Percentiles rank a stretch among this genome's conserved stretches.
phyloP scores from a whole-genome alignment of 2,329 filamentous ascomycete genomes.

The Leptographium radiaticola region DNA sequence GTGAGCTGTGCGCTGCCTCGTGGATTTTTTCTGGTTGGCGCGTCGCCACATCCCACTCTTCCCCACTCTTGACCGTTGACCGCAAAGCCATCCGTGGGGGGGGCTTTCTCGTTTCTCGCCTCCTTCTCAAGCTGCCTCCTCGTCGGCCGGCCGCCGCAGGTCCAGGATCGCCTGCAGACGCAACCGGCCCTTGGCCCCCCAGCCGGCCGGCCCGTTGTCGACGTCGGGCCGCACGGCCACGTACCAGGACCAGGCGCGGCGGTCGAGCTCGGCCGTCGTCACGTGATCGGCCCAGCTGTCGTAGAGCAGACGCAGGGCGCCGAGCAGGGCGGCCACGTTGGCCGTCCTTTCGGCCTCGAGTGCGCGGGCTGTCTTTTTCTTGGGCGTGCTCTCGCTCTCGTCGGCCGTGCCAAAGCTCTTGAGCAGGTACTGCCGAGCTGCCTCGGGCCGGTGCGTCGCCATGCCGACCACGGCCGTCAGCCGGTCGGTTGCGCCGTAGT shows the following conservation, averaged over 20 bases:
- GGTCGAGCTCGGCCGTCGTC: constrained; percentile 53
- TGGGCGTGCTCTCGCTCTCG: constrained; percentile 14
- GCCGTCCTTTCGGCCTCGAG: constrained; percentile 49
- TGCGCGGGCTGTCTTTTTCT: constrained; percentile 39
- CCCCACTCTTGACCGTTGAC: not conserved
- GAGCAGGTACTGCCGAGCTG: constrained; percentile 45
- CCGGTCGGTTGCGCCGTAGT: constrained; percentile 6
- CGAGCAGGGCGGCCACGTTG: constrained; percentile 57
- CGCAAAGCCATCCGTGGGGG: too few species aligned
- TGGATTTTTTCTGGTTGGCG: too few species aligned
- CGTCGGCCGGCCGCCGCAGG: constrained; percentile 27
- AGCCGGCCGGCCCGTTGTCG: constrained; percentile 59
- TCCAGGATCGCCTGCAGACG: constrained; percentile 53
- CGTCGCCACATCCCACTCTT: not conserved
- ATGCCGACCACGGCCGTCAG: constrained; percentile 35
- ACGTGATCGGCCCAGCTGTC: constrained; percentile 60
- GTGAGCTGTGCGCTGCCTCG: too few species aligned
- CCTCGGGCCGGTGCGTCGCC: constrained; percentile 62
- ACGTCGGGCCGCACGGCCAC: constrained; percentile 63
- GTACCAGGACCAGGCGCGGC: constrained; percentile 73
- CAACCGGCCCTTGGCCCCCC: constrained; percentile 68
- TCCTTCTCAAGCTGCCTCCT: too few species aligned
- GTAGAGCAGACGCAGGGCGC: constrained; percentile 58
- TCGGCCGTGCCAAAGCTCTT: constrained; percentile 42
- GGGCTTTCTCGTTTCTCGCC: too few species aligned